Conservation (phyloP, 768 basidiomycete species). For the Rhizopogon rudus region DNA sequence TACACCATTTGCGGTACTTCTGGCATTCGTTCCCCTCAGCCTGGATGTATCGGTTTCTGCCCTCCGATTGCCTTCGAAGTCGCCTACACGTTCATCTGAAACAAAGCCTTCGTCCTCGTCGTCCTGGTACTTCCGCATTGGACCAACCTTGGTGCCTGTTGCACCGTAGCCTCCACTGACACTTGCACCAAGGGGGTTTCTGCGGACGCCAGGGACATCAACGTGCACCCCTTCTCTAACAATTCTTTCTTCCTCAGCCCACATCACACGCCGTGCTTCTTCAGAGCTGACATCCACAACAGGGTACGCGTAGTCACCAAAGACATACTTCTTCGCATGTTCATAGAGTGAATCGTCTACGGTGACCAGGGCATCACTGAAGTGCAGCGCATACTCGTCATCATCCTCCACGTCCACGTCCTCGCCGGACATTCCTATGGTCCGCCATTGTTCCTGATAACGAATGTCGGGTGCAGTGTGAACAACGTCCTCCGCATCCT, state of each 20-base stretch:
- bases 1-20: neutral
- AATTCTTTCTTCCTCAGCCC: constrained; percentile 25
- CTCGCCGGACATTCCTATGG: constrained; percentile 13
- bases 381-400: constrained; percentile 27
- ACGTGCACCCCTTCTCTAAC: constrained; percentile 18
- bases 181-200: constrained; percentile 5
- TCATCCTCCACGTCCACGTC: constrained; percentile 31
- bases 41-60: constrained; percentile 33
- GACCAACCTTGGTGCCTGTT: constrained; percentile 13
- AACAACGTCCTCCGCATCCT: constrained; percentile 59
- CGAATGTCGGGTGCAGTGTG: constrained; percentile 58
- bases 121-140: constrained; percentile 4
- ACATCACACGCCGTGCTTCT: constrained; percentile 24
- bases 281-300: constrained; percentile 79
- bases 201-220: constrained; percentile 5
- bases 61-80: neutral
- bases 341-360: constrained; percentile 73
- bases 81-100: constrained; percentile 6
- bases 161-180: constrained; percentile 19
- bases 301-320: constrained; percentile 90
- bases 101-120: constrained; percentile 1
- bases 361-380: constrained; percentile 29
- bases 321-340: constrained; percentile 74
- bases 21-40: constrained; percentile 40
- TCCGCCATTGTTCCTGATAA: constrained; percentile 16